Percentiles rank a stretch among this genome's conserved stretches.
These are phyloP conservation scores for Sparassis latifolia DNA, from an alignment of 1,284 basidiomycete genomes.

Conservation along the genomic window DNA sequence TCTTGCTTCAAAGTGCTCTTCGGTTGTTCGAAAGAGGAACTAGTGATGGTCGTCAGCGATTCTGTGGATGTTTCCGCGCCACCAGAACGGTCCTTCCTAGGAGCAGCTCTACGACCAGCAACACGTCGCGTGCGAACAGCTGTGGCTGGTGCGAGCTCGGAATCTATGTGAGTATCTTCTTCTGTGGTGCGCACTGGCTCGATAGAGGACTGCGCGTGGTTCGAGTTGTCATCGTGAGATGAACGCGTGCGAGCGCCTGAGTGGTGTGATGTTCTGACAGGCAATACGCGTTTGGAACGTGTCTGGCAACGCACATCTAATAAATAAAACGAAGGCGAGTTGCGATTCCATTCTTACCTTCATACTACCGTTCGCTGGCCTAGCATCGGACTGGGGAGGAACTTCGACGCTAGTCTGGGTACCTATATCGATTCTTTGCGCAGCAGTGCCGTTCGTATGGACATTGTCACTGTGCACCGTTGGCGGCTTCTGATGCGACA, in stretches of 20 bases:
- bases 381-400: neutral
- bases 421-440: neutral
- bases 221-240: no score
- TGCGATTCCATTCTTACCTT: no score
- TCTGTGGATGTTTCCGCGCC: neutral
- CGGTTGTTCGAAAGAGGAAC: neutral
- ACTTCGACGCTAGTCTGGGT: neutral
- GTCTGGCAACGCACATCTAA: no score
- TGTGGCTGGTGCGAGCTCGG: slow-evolving; percentile 9
- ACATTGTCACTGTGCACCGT: neutral
- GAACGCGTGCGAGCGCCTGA: no score
- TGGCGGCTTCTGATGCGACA: slow-evolving; percentile 2
- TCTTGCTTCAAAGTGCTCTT: neutral
- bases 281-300: no score
- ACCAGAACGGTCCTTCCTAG: neutral
- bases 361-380: no score
- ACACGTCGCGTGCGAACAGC: slow-evolving; percentile 12
- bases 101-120: slow-evolving; percentile 9
- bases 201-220: no score
- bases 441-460: neutral
- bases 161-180: slow-evolving; percentile 10
- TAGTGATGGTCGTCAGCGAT: neutral
- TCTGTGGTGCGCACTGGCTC: neutral
- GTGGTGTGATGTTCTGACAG: no score
- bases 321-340: no score